phyloP scores from a whole-genome alignment of 306 rosid genomes.

The Prinsepia uniflora region DNA sequence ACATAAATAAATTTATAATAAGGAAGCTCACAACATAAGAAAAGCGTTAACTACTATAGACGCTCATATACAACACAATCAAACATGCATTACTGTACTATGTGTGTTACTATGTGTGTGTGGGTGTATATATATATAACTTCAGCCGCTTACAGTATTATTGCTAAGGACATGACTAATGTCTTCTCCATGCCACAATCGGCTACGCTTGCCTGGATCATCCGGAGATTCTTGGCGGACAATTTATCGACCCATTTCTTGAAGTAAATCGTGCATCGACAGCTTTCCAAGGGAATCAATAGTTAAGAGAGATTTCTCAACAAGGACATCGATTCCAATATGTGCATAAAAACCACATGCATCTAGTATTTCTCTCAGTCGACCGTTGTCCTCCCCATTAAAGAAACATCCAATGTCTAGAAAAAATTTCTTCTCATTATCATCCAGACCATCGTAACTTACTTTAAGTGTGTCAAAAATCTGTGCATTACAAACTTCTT shows the following conservation, averaged over 20 bases:
- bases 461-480: constrained; percentile 6
- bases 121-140: neutral
- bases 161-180: constrained; percentile 20
- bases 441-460: constrained; percentile 29
- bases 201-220: neutral
- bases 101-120: too few relatives aligned
- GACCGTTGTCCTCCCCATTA: constrained; percentile 27
- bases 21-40: neutral
- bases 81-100: neutral
- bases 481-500: constrained; percentile 2
- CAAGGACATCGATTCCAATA: constrained; percentile 35
- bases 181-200: constrained; percentile 27
- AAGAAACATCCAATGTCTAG: constrained; percentile 38
- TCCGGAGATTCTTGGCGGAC: constrained; percentile 16
- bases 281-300: neutral
- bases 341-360: constrained; percentile 16
- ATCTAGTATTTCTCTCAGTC: constrained; percentile 14
- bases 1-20: neutral
- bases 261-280: constrained; percentile 37
- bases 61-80: neutral
- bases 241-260: constrained; percentile 32
- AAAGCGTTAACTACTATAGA: neutral
- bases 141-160: constrained; percentile 5
- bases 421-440: constrained; percentile 25
- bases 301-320: constrained; percentile 37